Percentiles rank a stretch among this genome's conserved stretches.
phyloP scores from a whole-genome alignment of 2,329 filamentous ascomycete genomes.

The Apiospora rasikravindrae region DNA sequence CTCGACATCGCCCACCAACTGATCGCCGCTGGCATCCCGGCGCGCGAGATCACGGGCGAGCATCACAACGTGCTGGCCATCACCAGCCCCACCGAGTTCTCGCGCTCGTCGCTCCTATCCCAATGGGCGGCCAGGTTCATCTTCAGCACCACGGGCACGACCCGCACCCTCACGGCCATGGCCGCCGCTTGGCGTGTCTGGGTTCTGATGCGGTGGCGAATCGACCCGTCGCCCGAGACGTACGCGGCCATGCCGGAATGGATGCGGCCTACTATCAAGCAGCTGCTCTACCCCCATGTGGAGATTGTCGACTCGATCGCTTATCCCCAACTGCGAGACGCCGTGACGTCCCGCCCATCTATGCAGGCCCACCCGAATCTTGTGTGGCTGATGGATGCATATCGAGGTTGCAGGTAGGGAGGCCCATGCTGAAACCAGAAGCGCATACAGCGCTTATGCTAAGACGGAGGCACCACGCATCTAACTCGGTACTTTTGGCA shows the following conservation, averaged over 20 bases:
- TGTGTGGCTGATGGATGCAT: slow-evolving; percentile 3
- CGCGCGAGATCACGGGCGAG: slow-evolving; percentile 3
- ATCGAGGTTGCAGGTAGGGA: not conserved
- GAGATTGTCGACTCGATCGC: slow-evolving; percentile 10
- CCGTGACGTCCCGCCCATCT: not conserved
- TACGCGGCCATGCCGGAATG: slow-evolving; percentile 17
- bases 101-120: slow-evolving; percentile 10
- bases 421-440: not conserved
- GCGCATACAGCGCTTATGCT: not conserved
- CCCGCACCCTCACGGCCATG: slow-evolving; percentile 1
- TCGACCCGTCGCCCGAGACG: slow-evolving; percentile 12
- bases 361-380: slow-evolving; percentile 17
- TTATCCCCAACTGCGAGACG: slow-evolving; percentile 5
- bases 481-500: not conserved
- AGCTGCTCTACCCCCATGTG: slow-evolving; percentile 13
- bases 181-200: slow-evolving; percentile 17
- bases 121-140: slow-evolving; percentile 16
- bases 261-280: slow-evolving; percentile 6
- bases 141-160: slow-evolving; percentile 13
- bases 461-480: not conserved
- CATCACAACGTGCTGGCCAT: slow-evolving; percentile 16
- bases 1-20: not conserved
- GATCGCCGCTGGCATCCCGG: slow-evolving; percentile 7
- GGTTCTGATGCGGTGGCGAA: slow-evolving; percentile 10
- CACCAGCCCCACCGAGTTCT: not conserved